Conservation (phyloP, 208 protist genomes). For the Tritrichomonas foetus region DNA sequence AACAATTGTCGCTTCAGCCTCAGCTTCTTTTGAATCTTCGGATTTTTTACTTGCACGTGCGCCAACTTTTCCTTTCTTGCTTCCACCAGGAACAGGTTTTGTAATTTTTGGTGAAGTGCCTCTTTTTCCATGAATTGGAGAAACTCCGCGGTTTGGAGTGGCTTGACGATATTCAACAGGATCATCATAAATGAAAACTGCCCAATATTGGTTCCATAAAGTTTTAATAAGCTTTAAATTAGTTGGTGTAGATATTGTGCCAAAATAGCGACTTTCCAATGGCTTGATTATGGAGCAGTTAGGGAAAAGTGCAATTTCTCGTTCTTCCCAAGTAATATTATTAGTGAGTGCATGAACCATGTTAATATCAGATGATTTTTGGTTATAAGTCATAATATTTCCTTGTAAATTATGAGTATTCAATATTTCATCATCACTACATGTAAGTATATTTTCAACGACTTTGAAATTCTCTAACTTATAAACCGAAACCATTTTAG, state of each 20-base stretch:
- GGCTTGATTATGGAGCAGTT: not conserved
- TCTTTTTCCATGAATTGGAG: not conserved
- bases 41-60: not conserved
- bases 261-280: not conserved
- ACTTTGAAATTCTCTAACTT: not conserved
- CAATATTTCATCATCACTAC: constrained; percentile 35
- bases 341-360: not conserved
- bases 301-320: not conserved
- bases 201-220: not conserved
- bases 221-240: not conserved
- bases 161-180: not conserved
- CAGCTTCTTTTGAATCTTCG: not conserved
- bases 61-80: not conserved
- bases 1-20: not conserved
- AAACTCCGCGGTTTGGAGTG: not conserved
- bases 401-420: not conserved
- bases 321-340: no score
- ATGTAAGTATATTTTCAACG: not conserved
- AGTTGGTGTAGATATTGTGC: not conserved
- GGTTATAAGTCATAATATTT: not conserved
- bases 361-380: not conserved
- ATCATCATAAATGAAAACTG: not conserved
- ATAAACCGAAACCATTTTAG: not conserved
- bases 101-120: not conserved
- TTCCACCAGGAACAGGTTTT: not conserved